phyloP scores from a whole-genome alignment of 2,329 filamentous ascomycete genomes.

The Apiospora sp. region DNA sequence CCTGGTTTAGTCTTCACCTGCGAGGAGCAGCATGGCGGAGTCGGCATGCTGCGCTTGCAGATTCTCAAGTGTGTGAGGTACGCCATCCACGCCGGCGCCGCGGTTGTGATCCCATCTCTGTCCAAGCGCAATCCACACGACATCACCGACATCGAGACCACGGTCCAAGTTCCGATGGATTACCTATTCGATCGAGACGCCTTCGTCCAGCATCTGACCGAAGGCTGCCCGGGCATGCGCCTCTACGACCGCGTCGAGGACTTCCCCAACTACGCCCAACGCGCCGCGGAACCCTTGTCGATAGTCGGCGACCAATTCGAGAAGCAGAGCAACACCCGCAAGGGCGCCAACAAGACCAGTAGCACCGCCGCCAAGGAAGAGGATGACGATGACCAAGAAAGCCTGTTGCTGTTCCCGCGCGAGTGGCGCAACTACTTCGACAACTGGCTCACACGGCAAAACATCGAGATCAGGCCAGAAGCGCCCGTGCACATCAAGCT shows the following conservation, averaged over 20 bases:
- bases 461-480: constrained; percentile 27
- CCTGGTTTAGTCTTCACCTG: constrained; percentile 48
- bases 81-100: constrained; percentile 47
- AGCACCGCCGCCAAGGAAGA: no score
- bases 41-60: constrained; percentile 50
- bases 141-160: constrained; percentile 42
- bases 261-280: constrained; percentile 38
- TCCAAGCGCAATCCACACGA: constrained; percentile 43
- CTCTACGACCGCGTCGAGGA: constrained; percentile 41
- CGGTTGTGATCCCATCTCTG: constrained; percentile 48
- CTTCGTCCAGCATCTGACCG: constrained; percentile 37
- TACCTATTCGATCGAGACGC: constrained; percentile 40
- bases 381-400: not conserved
- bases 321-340: constrained; percentile 33
- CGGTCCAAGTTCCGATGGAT: constrained; percentile 39
- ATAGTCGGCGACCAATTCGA: constrained; percentile 44
- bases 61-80: constrained; percentile 51
- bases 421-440: constrained; percentile 42
- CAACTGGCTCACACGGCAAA: constrained; percentile 38
- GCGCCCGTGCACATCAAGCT: constrained; percentile 39
- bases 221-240: constrained; percentile 40
- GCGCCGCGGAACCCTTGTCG: constrained; percentile 31
- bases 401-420: constrained; percentile 31
- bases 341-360: not conserved
- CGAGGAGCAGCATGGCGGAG: constrained; percentile 48